A percentile compares a stretch with the other conserved stretches of the same genome.
phyloP scores from a whole-genome alignment of 1,284 basidiomycete species.

The Veloboletus limbatus region DNA sequence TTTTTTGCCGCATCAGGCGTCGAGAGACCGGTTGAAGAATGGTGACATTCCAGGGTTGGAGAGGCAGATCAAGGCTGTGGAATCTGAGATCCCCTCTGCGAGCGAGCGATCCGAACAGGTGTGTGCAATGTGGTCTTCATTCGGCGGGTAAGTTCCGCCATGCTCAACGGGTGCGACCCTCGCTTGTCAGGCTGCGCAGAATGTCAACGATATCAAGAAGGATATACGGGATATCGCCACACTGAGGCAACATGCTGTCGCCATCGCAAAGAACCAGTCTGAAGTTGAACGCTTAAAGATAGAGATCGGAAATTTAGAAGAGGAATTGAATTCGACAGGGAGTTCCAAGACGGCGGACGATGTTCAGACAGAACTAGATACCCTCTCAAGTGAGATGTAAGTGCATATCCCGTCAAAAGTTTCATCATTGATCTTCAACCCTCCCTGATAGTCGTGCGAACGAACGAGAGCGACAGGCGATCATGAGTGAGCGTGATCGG shows the following conservation, averaged over 20 bases:
- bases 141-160: neutral
- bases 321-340: conserved; percentile 67
- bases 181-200: conserved; percentile 44
- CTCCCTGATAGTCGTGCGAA: conserved; percentile 53
- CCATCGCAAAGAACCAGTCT: conserved; percentile 59
- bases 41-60: conserved; percentile 70
- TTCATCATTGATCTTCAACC: neutral
- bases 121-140: conserved; percentile 14
- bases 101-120: conserved; percentile 60
- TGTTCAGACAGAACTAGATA: conserved; percentile 74
- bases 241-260: conserved; percentile 64
- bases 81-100: conserved; percentile 50
- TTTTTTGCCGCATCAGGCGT: conserved; percentile 53
- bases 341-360: conserved; percentile 82
- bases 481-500: conserved; percentile 67
- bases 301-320: conserved; percentile 68
- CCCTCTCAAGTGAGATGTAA: conserved; percentile 64
- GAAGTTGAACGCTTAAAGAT: conserved; percentile 66
- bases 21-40: conserved; percentile 51
- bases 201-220: conserved; percentile 46
- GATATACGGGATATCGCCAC: conserved; percentile 61
- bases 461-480: conserved; percentile 63
- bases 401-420: conserved; percentile 22
- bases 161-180: neutral
- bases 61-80: conserved; percentile 57